These are phyloP conservation scores for Mycena venus DNA, from an alignment of 768 basidiomycete genomes.

Conservation along the genomic window DNA sequence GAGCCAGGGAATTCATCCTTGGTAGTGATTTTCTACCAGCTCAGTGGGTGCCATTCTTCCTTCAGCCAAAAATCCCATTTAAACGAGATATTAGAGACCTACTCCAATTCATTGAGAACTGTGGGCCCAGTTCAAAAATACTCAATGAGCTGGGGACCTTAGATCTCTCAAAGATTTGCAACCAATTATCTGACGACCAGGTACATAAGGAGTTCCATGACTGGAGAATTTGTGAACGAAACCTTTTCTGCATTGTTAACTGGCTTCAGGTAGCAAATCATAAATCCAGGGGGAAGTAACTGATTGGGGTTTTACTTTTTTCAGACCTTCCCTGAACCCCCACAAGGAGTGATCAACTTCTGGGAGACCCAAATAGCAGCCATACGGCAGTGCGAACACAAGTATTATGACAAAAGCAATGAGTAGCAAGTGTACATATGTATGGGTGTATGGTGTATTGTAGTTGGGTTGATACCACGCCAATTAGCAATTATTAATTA, in stretches of 20 bases:
- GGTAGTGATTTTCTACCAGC: too few relatives aligned
- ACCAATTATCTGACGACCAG: background rate
- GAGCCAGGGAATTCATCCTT: too few relatives aligned
- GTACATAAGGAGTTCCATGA: background rate
- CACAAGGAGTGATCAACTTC: background rate
- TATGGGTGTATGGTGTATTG: background rate
- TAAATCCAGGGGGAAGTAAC: background rate
- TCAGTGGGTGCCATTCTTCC: background rate
- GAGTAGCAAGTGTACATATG: background rate
- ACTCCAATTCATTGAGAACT: background rate
- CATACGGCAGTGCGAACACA: background rate
- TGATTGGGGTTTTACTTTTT: background rate
- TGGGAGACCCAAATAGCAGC: background rate
- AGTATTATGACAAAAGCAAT: background rate
- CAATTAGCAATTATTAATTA: too few relatives aligned
- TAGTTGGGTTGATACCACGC: background rate
- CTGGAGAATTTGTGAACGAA: background rate
- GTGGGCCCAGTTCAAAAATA: background rate
- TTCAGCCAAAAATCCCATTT: background rate
- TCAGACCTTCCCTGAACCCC: conserved; percentile 5
- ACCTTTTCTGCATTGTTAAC: background rate
- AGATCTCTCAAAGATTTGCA: background rate
- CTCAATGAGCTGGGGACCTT: background rate
- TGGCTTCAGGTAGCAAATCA: background rate
- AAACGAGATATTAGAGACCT: background rate